These are phyloP conservation scores for Quercus bicolor DNA, from an alignment of 306 rosid species.

Conservation along the genomic window DNA sequence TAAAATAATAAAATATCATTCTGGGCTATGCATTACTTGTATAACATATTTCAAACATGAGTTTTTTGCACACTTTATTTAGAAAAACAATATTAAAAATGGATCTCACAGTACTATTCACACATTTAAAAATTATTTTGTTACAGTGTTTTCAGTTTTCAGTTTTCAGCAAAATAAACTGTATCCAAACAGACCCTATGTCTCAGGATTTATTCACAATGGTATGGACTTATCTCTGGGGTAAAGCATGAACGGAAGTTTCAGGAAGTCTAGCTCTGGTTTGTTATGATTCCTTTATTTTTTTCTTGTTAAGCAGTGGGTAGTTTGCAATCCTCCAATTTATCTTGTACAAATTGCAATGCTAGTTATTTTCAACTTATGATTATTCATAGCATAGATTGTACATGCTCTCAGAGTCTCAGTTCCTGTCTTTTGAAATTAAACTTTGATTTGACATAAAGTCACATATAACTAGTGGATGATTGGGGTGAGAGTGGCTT, in stretches of 20 bases:
- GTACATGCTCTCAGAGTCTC: not conserved
- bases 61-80: too few relatives aligned
- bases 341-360: not conserved
- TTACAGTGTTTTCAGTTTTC: too few relatives aligned
- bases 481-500: not conserved
- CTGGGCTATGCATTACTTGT: too few relatives aligned
- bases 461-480: not conserved
- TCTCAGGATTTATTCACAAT: slow-evolving; percentile 66
- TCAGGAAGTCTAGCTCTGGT: slow-evolving; percentile 75
- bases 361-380: not conserved
- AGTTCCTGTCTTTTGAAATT: not conserved
- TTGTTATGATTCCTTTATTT: slow-evolving; percentile 16
- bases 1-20: too few relatives aligned
- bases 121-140: too few relatives aligned
- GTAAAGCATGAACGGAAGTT: slow-evolving; percentile 70
- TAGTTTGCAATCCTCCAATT: not conserved
- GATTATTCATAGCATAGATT: not conserved
- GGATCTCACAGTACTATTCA: too few relatives aligned
- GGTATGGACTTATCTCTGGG: slow-evolving; percentile 63
- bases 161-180: too few relatives aligned
- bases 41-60: too few relatives aligned
- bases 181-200: not conserved
- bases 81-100: too few relatives aligned
- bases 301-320: slow-evolving; percentile 3
- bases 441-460: not conserved